Percentiles rank a stretch among this genome's conserved stretches.
phyloP scores from a whole-genome alignment of 352 stramenopile species.

The Blastocystis sp. region DNA sequence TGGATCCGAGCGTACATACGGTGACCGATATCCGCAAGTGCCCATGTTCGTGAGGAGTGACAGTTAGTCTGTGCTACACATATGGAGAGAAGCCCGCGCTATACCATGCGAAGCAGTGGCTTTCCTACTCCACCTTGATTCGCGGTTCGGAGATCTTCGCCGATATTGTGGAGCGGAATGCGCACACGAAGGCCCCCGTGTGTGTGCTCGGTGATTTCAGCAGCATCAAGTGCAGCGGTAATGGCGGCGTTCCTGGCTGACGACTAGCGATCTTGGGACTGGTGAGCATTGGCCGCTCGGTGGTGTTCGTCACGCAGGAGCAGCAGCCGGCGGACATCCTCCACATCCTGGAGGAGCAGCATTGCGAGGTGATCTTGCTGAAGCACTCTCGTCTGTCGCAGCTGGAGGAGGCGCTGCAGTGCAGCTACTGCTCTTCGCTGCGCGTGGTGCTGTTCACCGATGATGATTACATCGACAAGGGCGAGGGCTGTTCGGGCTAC shows the following conservation, averaged over 20 bases:
- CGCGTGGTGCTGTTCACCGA: conserved; percentile 60
- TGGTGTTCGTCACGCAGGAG: conserved; percentile 43
- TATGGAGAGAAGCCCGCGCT: conserved; percentile 15
- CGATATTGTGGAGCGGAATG: conserved; percentile 20
- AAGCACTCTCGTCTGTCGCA: conserved; percentile 47
- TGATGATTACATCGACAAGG: conserved; percentile 31
- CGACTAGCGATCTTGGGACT: conserved; percentile 41
- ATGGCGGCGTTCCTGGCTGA: neutral
- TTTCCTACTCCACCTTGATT: conserved; percentile 24
- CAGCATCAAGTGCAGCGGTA: conserved; percentile 53
- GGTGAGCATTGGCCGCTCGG: conserved; percentile 20
- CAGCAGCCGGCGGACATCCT: conserved; percentile 10
- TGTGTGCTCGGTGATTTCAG: conserved; percentile 56
- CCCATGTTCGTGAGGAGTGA: neutral
- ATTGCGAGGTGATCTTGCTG: conserved; percentile 51
- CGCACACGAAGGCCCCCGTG: conserved; percentile 27
- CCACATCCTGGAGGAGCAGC: conserved; percentile 51
- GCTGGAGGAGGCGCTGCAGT: conserved; percentile 31
- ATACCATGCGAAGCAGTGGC: conserved; percentile 13
- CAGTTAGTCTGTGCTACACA: conserved; percentile 7
- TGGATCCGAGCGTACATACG: conserved; percentile 42
- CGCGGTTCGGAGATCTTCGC: conserved; percentile 22
- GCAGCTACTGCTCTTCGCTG: conserved; percentile 2
- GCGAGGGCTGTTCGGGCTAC: neutral
- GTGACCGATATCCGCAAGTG: conserved; percentile 76